Conservation (phyloP, 2,329 filamentous ascomycete species). For the Biscogniauxia marginata region DNA sequence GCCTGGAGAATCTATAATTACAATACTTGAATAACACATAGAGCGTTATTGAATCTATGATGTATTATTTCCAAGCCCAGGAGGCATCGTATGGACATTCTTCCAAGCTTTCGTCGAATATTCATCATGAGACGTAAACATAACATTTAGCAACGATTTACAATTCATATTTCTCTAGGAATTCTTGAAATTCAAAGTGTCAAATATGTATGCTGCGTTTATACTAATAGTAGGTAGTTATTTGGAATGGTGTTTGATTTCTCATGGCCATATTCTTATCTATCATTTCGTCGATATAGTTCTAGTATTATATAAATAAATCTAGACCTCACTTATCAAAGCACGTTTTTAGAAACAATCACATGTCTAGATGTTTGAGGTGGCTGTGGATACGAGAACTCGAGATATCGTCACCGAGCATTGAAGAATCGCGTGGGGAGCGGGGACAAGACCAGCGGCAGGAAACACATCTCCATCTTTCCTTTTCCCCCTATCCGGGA, state of each 20-base stretch:
- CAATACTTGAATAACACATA: too few species aligned
- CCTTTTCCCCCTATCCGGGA: background rate
- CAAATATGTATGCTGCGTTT: background rate
- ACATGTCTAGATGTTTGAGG: background rate
- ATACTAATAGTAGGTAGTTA: too few species aligned
- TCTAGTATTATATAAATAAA: background rate
- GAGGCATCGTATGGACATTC: too few species aligned
- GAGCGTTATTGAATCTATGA: too few species aligned
- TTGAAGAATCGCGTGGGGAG: background rate
- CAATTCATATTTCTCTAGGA: background rate
- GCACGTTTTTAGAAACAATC: background rate
- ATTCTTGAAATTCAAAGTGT: background rate
- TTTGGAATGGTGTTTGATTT: background rate
- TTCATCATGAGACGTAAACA: too few species aligned
- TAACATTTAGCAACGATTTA: background rate
- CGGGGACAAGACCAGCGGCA: background rate
- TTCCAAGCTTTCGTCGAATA: too few species aligned
- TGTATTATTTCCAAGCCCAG: too few species aligned
- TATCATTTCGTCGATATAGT: background rate
- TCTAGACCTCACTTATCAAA: background rate
- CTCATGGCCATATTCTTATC: background rate
- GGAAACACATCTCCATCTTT: background rate
- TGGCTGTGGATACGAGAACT: background rate
- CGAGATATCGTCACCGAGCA: background rate
- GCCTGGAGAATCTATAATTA: too few species aligned